Conservation (phyloP, 176 grass and related monocot species). For the Metroxylon sagu region DNA sequence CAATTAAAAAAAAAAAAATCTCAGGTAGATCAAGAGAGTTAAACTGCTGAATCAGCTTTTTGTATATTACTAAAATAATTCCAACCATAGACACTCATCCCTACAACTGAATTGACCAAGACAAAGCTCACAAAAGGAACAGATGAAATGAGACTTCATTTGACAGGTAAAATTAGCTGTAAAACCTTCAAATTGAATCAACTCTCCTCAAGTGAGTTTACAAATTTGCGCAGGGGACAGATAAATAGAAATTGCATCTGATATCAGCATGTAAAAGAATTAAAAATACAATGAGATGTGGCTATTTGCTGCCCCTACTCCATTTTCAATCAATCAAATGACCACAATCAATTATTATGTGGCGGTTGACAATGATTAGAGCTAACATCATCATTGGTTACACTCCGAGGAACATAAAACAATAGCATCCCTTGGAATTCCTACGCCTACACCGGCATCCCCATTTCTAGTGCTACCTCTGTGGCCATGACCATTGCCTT, state of each 20-base stretch:
- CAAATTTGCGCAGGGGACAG: neutral
- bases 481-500: constrained; percentile 22
- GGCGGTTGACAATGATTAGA: constrained; percentile 21
- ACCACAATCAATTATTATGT: constrained; percentile 30
- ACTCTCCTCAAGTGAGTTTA: too few relatives aligned
- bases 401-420: constrained; percentile 23
- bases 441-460: constrained; percentile 7
- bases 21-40: too few relatives aligned
- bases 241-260: constrained; percentile 14
- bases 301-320: constrained; percentile 40
- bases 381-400: constrained; percentile 30
- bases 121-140: too few relatives aligned
- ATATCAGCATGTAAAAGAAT: constrained; percentile 33
- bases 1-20: too few relatives aligned
- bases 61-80: too few relatives aligned
- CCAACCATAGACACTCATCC: too few relatives aligned
- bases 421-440: constrained; percentile 26
- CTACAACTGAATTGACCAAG: too few relatives aligned
- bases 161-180: too few relatives aligned
- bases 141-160: too few relatives aligned
- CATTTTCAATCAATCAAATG: constrained; percentile 29
- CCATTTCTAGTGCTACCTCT: constrained; percentile 12
- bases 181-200: too few relatives aligned
- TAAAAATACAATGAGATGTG: constrained; percentile 31
- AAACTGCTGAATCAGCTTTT: too few relatives aligned